A percentile compares a stretch with the other conserved stretches of the same genome.
These are phyloP conservation scores for Hysterangium stoloniferum DNA, from an alignment of 768 basidiomycete species.

Conservation along the genomic window DNA sequence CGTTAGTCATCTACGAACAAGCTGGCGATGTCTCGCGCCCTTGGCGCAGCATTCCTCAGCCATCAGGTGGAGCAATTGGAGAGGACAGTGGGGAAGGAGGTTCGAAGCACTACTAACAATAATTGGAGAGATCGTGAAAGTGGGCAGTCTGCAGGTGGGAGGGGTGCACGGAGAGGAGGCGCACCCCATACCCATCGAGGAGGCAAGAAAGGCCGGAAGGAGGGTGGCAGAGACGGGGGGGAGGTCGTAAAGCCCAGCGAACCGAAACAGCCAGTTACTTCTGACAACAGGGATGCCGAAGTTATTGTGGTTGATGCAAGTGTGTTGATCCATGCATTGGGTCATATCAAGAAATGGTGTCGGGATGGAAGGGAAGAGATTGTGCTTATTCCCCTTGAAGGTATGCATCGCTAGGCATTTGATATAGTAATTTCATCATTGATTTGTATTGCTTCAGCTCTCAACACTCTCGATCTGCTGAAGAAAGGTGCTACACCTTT, in stretches of 20 bases:
- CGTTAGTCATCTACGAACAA: constrained; percentile 34
- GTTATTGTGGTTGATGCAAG: constrained; percentile 75
- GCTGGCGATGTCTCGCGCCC: constrained; percentile 77
- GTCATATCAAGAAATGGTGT: constrained; percentile 79
- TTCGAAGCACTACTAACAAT: constrained; percentile 1
- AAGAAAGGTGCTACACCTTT: constrained; percentile 82
- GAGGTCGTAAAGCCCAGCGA: neutral
- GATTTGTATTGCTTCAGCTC: constrained; percentile 38
- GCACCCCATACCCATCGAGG: neutral
- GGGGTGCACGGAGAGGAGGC: constrained; percentile 13
- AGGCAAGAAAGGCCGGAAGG: constrained; percentile 8
- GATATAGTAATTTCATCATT: neutral
- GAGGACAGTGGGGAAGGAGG: constrained; percentile 42
- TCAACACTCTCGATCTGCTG: constrained; percentile 86
- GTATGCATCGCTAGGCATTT: constrained; percentile 40
- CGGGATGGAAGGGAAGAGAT: constrained; percentile 69
- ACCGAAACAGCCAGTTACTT: constrained; percentile 17
- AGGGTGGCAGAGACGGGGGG: neutral
- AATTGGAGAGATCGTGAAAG: constrained; percentile 8
- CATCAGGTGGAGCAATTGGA: constrained; percentile 88
- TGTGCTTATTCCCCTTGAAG: constrained; percentile 82
- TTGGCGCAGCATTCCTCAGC: constrained; percentile 80
- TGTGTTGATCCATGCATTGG: constrained; percentile 69
- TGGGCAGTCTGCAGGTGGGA: constrained; percentile 5
- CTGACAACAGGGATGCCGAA: constrained; percentile 54